Percentiles rank a stretch among this genome's conserved stretches.
Evolutionary conservation across 371 early-diverging fungal species (phyloP).

Genomic region (Mortierella sp.): DNA sequence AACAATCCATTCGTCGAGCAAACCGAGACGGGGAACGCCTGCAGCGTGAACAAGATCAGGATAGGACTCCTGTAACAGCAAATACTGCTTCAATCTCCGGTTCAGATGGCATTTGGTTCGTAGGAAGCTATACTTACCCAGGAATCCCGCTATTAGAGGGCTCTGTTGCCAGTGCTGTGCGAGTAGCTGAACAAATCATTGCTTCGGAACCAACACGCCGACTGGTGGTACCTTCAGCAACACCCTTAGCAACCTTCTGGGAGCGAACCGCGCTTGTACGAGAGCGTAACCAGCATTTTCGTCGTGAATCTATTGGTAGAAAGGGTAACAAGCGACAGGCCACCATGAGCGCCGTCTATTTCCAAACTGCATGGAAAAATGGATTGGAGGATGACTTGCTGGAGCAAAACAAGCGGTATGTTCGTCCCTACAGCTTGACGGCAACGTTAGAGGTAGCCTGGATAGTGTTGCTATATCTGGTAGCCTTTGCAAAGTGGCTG

Average conservation of each 20-base stretch:
- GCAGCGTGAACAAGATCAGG: neutral
- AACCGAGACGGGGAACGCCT: neutral
- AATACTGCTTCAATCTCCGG: neutral
- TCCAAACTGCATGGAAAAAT: slow-evolving; percentile 46
- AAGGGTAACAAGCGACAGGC: neutral
- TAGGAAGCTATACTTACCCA: slow-evolving; percentile 84
- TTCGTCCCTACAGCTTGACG: neutral
- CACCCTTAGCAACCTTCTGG: slow-evolving; percentile 21
- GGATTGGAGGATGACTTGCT: slow-evolving; percentile 32
- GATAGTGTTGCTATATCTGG: slow-evolving; percentile 41
- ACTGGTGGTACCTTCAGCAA: slow-evolving; percentile 13
- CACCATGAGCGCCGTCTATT: slow-evolving; percentile 12
- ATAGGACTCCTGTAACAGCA: too few species aligned
- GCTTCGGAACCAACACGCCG: slow-evolving; percentile 11
- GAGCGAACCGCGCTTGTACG: slow-evolving; percentile 24
- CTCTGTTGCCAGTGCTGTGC: slow-evolving; percentile 83
- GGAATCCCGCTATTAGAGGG: slow-evolving; percentile 92
- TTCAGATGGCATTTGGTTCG: slow-evolving; percentile 76
- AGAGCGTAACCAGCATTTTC: slow-evolving; percentile 7
- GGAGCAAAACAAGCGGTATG: slow-evolving; percentile 13
- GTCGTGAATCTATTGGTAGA: neutral
- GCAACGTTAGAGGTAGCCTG: slow-evolving; percentile 30
- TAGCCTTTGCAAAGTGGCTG: slow-evolving; percentile 41
- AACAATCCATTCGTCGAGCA: slow-evolving; percentile 41
- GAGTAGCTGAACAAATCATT: slow-evolving; percentile 67